Conservation (phyloP, 306 rosid genomes). For the Erythrophleum fordii region DNA sequence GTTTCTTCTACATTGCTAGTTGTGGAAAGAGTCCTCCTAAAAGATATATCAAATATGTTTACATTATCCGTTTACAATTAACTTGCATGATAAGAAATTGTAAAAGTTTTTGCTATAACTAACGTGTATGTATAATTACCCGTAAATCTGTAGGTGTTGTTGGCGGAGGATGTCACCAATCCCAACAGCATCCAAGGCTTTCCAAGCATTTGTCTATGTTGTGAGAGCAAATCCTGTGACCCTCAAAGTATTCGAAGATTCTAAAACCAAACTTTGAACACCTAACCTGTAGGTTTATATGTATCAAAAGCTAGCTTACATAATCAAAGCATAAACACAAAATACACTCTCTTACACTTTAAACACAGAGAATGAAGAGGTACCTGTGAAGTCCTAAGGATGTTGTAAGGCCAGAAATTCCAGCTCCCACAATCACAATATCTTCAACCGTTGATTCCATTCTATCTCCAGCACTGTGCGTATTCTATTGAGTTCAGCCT, state of each 20-base stretch:
- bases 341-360: background rate
- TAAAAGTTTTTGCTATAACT: too few relatives aligned
- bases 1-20: too few relatives aligned
- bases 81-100: too few relatives aligned
- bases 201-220: slow-evolving; percentile 78
- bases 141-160: slow-evolving; percentile 47
- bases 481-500: background rate
- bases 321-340: background rate
- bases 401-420: slow-evolving; percentile 77
- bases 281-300: slow-evolving; percentile 50
- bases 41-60: background rate
- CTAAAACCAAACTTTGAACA: slow-evolving; percentile 68
- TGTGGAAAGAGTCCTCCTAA: too few relatives aligned
- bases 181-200: slow-evolving; percentile 76
- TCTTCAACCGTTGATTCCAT: slow-evolving; percentile 50
- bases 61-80: background rate
- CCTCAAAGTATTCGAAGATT: slow-evolving; percentile 65
- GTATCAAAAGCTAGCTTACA: background rate
- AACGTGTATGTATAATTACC: slow-evolving; percentile 38
- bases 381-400: slow-evolving; percentile 66
- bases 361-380: background rate
- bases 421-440: slow-evolving; percentile 86
- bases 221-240: slow-evolving; percentile 64
- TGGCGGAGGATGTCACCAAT: slow-evolving; percentile 59
- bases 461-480: background rate